Conservation (phyloP, 345 rosid genomes). For the Garcia nutans region DNA sequence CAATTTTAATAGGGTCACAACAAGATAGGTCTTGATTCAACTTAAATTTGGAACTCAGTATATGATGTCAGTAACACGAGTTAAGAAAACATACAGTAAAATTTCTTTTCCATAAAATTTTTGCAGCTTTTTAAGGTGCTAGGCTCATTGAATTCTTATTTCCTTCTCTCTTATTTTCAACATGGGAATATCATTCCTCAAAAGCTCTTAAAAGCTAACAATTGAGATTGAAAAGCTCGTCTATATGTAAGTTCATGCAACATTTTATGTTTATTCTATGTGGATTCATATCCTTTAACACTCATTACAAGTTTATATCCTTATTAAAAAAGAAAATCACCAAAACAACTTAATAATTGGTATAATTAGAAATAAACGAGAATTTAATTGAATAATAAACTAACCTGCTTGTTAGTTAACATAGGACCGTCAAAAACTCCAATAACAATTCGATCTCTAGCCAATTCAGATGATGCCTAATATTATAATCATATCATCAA, state of each 20-base stretch:
- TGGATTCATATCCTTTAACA: too few relatives aligned
- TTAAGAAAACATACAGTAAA: too few relatives aligned
- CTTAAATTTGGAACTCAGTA: not conserved
- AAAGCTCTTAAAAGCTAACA: too few relatives aligned
- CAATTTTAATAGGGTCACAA: not conserved
- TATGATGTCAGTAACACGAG: not conserved
- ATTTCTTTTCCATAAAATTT: too few relatives aligned
- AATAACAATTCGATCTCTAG: conserved; percentile 62
- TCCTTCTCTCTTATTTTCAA: too few relatives aligned
- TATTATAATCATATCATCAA: not conserved
- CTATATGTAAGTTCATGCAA: too few relatives aligned
- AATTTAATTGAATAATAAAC: not conserved
- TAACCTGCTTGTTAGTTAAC: conserved; percentile 70
- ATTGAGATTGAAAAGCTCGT: too few relatives aligned
- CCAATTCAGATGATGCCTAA: conserved; percentile 70
- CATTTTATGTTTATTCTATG: too few relatives aligned
- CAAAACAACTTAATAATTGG: not conserved
- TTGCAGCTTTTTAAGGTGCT: too few relatives aligned
- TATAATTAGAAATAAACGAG: not conserved
- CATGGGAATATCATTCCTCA: too few relatives aligned
- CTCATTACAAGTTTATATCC: too few relatives aligned
- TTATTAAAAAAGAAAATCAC: not conserved
- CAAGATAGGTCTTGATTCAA: not conserved
- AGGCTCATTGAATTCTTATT: too few relatives aligned
- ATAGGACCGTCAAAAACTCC: conserved; percentile 91